Conservation (phyloP, 768 basidiomycete species). For the Rhodosporidiobolus odoratus region DNA sequence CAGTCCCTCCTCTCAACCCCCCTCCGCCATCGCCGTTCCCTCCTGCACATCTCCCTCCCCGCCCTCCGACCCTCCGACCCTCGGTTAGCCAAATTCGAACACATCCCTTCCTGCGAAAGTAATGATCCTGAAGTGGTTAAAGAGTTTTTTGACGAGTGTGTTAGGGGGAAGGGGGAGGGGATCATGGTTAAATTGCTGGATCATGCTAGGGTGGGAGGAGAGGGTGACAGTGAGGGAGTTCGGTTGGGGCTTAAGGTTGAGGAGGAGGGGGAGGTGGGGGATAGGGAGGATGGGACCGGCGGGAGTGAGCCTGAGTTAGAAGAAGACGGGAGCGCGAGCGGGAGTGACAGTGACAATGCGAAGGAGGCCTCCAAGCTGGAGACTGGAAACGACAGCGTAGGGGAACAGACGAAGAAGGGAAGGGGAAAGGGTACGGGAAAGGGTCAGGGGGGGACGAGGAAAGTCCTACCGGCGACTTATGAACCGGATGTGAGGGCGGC, state of each 20-base stretch:
- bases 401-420: neutral
- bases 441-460: constrained; percentile 48
- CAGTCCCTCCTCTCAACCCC: constrained; percentile 64
- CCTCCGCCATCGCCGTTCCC: constrained; percentile 64
- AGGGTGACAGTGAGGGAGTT: constrained; percentile 47
- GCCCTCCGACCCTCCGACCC: constrained; percentile 52
- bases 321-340: neutral
- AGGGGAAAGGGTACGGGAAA: constrained; percentile 11
- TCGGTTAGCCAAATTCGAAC: constrained; percentile 56
- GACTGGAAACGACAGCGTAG: neutral
- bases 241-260: constrained; percentile 46
- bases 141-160: constrained; percentile 67
- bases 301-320: constrained; percentile 38
- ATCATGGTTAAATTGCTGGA: constrained; percentile 89
- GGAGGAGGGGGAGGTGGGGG: constrained; percentile 21
- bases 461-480: constrained; percentile 75
- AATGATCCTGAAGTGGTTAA: constrained; percentile 60
- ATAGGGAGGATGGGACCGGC: constrained; percentile 37
- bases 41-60: constrained; percentile 63
- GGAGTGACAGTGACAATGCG: neutral
- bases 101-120: constrained; percentile 55
- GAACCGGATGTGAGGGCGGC: constrained; percentile 77
- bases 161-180: constrained; percentile 72
- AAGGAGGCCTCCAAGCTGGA: neutral
- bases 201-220: constrained; percentile 46